These are phyloP conservation scores for Leccinum fallax DNA, from an alignment of 1,284 basidiomycete species.

Conservation along the genomic window DNA sequence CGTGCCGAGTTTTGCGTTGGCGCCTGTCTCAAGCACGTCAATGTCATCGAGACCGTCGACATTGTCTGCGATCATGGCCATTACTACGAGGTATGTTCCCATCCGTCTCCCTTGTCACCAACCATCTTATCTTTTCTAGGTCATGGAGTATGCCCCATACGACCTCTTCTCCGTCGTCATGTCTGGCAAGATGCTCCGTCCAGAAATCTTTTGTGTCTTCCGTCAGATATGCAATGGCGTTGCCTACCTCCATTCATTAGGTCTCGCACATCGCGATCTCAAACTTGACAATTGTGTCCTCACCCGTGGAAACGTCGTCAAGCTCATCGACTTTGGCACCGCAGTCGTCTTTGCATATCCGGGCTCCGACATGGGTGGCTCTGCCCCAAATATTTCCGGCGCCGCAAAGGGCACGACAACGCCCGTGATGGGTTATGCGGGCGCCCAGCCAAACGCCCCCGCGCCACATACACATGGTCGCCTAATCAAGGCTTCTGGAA, in stretches of 20 bases:
- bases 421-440: conserved; percentile 27
- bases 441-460: conserved; percentile 25
- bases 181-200: conserved; percentile 98
- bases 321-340: conserved; percentile 99
- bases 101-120: background rate
- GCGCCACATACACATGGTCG: conserved; percentile 46
- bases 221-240: conserved; percentile 98
- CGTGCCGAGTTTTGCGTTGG: conserved; percentile 99
- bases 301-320: conserved; percentile 92
- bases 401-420: background rate
- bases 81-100: conserved; percentile 85
- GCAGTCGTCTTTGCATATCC: conserved; percentile 99
- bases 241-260: conserved; percentile 96
- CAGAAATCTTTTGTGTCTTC: conserved; percentile 99
- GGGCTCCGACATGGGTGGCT: conserved; percentile 55
- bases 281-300: conserved; percentile 99
- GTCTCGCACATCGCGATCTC: conserved; percentile 96
- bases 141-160: conserved; percentile 99
- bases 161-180: conserved; percentile 99
- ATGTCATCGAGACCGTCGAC: conserved; percentile 98
- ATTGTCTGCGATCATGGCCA: conserved; percentile 98
- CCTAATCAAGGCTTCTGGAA: conserved; percentile 80
- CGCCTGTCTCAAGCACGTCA: conserved; percentile 91
- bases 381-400: conserved; percentile 16
- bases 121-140: conserved; percentile 48